Evolutionary conservation across 331 rosid genomes (phyloP), one percentile per base, ranked within the genome.

Genomic region (Acacia pycnantha): DNA sequence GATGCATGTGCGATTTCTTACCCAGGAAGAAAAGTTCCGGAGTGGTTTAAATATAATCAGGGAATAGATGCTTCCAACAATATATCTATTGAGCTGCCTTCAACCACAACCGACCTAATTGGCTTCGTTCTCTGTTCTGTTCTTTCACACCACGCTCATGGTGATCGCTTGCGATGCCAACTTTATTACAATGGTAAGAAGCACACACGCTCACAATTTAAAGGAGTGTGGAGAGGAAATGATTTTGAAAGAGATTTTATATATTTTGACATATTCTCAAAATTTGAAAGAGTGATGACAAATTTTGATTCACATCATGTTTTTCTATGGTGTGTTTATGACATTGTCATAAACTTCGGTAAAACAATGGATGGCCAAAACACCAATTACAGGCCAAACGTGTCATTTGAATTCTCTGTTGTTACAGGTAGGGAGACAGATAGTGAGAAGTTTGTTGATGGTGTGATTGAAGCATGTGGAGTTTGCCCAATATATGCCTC

Each of bases 41-140:
- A 47, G 9, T 48, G 50, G 48, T 53, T 83, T 62, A 14, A 12
- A 4, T 11, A 11, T 37, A 18, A 10, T 43, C 47, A 24, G 37
- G 41, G 4, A 64, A 83, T 44, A 29, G 10, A 19, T 43, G 37
- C 77, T 26, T 77, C 80, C 4, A 81, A 40, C 41, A 29, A 43
- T 22, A 0, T 70, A 11, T 12, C 53, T 18, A 8, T 66, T 61
- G 62, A 31, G 21, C 64, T 71, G 59, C 16, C 62, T 3, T 16
- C 35, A 0, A 1, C 73, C 74, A 4, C 43, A 2, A 44, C 44
- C 54, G 2, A 54, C 5, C 35, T 76, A 8, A 2, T 73, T 43
- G 86, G 86, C 27, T 73, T 83, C 27, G 31, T 83, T 56, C 66
- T 65, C 1, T 56, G 15, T 1, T 79, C 62, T 6, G 73, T 83